These are phyloP conservation scores for Nemania sp. DNA, from an alignment of 2,329 filamentous ascomycete species.

Conservation along the genomic window DNA sequence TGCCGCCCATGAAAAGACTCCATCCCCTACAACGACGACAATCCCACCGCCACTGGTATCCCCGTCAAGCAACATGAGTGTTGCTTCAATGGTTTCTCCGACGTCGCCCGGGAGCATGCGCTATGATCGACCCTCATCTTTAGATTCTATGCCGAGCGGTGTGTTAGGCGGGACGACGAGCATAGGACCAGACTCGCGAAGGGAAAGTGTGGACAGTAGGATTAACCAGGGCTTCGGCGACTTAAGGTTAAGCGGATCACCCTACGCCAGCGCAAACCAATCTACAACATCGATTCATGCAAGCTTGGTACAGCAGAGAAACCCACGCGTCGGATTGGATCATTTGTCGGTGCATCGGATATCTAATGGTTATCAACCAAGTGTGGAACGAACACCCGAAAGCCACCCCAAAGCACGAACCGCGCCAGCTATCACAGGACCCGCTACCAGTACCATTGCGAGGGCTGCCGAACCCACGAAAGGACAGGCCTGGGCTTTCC, in stretches of 20 bases:
- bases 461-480: conserved; percentile 83
- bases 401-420: conserved; percentile 67
- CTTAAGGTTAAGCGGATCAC: conserved; percentile 75
- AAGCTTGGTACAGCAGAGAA: conserved; percentile 74
- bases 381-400: conserved; percentile 68
- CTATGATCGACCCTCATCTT: conserved; percentile 58
- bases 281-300: conserved; percentile 81
- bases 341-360: conserved; percentile 68
- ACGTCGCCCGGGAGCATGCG: conserved; percentile 62
- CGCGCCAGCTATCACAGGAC: conserved; percentile 82
- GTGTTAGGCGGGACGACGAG: conserved; percentile 52
- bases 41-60: conserved; percentile 66
- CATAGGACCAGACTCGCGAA: conserved; percentile 66
- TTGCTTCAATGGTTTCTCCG: conserved; percentile 74
- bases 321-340: conserved; percentile 66
- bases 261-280: conserved; percentile 81
- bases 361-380: conserved; percentile 74
- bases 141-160: conserved; percentile 55
- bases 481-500: conserved; percentile 86
- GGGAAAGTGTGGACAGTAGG: conserved; percentile 84
- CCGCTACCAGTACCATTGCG: conserved; percentile 72
- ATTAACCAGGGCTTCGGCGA: conserved; percentile 79
- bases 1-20: conserved; percentile 69
- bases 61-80: conserved; percentile 72
- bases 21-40: conserved; percentile 68